Percentiles rank a stretch among this genome's conserved stretches.
These are phyloP conservation scores for Leccinum imitatum DNA, from an alignment of 768 basidiomycete species.

Conservation along the genomic window DNA sequence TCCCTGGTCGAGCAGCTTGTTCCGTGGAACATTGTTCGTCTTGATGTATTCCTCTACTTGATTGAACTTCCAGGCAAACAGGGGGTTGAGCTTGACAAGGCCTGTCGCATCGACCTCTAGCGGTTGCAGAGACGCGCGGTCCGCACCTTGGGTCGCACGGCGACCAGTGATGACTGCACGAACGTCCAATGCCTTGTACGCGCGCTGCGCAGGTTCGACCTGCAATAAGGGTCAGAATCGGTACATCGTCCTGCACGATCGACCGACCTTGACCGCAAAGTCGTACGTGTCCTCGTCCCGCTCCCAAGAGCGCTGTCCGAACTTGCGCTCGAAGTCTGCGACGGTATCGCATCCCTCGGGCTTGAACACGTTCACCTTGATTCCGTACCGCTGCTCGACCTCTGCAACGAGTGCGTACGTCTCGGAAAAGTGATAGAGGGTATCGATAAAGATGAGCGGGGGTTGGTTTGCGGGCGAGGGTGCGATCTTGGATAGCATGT, in stretches of 20 bases:
- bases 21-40: slow-evolving; percentile 80
- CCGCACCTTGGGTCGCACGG: slow-evolving; percentile 88
- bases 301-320: slow-evolving; percentile 86
- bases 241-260: not conserved
- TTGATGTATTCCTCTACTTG: slow-evolving; percentile 85
- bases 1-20: slow-evolving; percentile 84
- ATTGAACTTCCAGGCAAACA: slow-evolving; percentile 84
- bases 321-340: slow-evolving; percentile 73
- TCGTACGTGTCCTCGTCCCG: slow-evolving; percentile 86
- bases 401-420: slow-evolving; percentile 86
- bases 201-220: slow-evolving; percentile 92
- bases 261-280: slow-evolving; percentile 81
- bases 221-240: slow-evolving; percentile 26
- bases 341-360: slow-evolving; percentile 70
- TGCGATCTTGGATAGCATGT: slow-evolving; percentile 90
- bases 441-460: slow-evolving; percentile 95
- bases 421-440: slow-evolving; percentile 93
- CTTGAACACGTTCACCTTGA: slow-evolving; percentile 72
- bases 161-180: slow-evolving; percentile 94
- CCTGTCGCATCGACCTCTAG: slow-evolving; percentile 92
- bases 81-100: slow-evolving; percentile 90
- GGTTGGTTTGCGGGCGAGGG: slow-evolving; percentile 46
- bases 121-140: slow-evolving; percentile 76
- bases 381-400: slow-evolving; percentile 72
- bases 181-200: slow-evolving; percentile 78